Conservation (phyloP, 108 stramenopile species). For the Cyclotella kingstonii region DNA sequence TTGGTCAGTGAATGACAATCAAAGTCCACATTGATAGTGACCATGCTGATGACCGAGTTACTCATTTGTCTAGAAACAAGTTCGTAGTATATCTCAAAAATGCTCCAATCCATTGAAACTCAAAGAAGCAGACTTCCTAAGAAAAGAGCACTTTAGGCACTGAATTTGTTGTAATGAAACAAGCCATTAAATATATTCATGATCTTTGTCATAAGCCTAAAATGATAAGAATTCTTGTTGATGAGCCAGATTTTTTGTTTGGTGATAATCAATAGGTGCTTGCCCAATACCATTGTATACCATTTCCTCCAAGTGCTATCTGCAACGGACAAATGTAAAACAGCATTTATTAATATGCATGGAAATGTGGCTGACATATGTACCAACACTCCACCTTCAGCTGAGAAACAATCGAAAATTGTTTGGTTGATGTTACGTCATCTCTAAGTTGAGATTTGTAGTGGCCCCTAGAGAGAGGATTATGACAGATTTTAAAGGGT, state of each 20-base stretch:
- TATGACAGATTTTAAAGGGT: too few species aligned
- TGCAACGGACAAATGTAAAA: neutral
- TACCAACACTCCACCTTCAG: too few species aligned
- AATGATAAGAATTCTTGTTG: conserved; percentile 53
- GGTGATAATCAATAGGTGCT: too few species aligned
- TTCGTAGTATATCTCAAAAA: conserved; percentile 23
- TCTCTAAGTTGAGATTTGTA: too few species aligned
- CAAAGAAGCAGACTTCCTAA: conserved; percentile 44
- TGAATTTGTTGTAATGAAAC: conserved; percentile 56
- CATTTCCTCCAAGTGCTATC: conserved; percentile 35
- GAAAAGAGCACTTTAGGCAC: conserved; percentile 33
- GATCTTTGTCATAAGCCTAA: conserved; percentile 53
- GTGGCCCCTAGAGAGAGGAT: too few species aligned
- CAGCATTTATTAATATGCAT: neutral
- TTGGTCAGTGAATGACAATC: conserved; percentile 28
- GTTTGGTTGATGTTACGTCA: too few species aligned
- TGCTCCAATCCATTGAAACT: conserved; percentile 29
- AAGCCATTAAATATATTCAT: conserved; percentile 33
- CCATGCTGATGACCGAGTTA: conserved; percentile 37
- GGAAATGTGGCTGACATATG: too few species aligned
- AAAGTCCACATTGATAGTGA: conserved; percentile 35
- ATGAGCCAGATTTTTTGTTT: conserved; percentile 4
- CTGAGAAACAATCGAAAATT: too few species aligned
- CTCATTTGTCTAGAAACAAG: conserved; percentile 28
- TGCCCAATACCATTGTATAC: conserved; percentile 39